Evolutionary conservation across 768 basidiomycete genomes (phyloP), one percentile per base, ranked within the genome.

Genomic region (Leccinum imitatum): DNA sequence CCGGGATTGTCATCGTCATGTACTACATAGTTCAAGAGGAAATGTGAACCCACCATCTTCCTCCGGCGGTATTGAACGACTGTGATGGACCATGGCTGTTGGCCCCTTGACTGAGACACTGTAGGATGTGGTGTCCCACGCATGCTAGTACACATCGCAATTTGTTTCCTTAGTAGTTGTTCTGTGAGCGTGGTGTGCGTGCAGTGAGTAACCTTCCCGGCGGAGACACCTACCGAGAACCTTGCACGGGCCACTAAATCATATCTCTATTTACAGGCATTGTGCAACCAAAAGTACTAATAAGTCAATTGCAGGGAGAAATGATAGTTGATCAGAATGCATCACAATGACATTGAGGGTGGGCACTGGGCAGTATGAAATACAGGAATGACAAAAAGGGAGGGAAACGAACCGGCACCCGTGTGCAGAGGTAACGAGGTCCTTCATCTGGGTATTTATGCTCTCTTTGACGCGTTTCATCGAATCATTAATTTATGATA

Each of bases 51-150:
- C 39, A 77, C 73, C 73, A 78, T 50, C 77, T 78, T 15, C 78
- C 76, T 15, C 75, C 73, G 9, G 52, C 68, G 1, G 19, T 44
- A 58, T 78, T 78, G 64, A 78, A 79, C 6, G 59, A 53, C 1
- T n/a, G n/a, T n/a, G n/a, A n/a, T n/a, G 73, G 68, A 2, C 77
- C 77, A 54, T 57, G 79, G 51, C 73, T 76, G 25, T 66, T 63
- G 2, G 63, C 55, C 17, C 61, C 15, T 50, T 57, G 58, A 67
- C 57, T 4, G 55, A 31, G 10, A 78, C 76, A 9, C 73, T 71
- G 35, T 77, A 78, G 23, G 71, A 68, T 6, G 59, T 19, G 53
- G 76, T 76, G 35, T 59, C 59, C 14, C 69, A 30, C 30, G 30
- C 73, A 17, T n/a, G n/a, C n/a, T n/a, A n/a, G n/a, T 68, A 57